Conservation (phyloP, 225 moss, liverwort and hornwort species). For the Rhytidiadelphus loreus region DNA sequence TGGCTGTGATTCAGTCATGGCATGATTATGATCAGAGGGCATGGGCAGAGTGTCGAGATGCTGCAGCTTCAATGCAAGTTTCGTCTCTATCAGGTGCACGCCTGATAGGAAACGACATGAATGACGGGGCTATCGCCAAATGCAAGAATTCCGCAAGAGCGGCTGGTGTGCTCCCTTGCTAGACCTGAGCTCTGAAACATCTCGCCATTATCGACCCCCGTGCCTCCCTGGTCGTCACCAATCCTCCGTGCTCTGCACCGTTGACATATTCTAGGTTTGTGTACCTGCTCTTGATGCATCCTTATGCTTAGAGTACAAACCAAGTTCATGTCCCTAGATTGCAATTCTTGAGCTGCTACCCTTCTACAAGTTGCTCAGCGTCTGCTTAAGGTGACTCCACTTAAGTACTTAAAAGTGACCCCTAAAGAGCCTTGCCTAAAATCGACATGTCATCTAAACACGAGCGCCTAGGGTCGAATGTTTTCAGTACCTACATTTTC, state of each 20-base stretch:
- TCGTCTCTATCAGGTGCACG: conserved; percentile 23
- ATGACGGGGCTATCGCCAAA: conserved; percentile 65
- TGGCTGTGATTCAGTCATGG: conserved; percentile 46
- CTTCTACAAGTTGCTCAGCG: background rate
- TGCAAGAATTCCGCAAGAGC: conserved; percentile 57
- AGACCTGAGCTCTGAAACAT: conserved; percentile 53
- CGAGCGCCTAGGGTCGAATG: background rate
- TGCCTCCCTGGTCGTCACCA: conserved; percentile 62
- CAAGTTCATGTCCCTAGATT: background rate
- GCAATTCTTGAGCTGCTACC: background rate
- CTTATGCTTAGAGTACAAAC: background rate
- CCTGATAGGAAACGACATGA: conserved; percentile 79
- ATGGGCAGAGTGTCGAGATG: conserved; percentile 46
- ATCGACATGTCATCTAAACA: background rate
- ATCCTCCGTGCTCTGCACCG: conserved; percentile 74
- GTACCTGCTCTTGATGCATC: background rate
- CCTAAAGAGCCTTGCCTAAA: background rate
- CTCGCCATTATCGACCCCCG: conserved; percentile 58
- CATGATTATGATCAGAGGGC: conserved; percentile 56
- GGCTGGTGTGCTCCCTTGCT: conserved; percentile 72
- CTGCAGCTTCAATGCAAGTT: conserved; percentile 43
- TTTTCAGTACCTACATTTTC: background rate
- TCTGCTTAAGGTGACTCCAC: background rate
- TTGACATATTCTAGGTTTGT: conserved; percentile 55
- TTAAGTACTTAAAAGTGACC: background rate